These are phyloP conservation scores for Chlorophyllum brunneum DNA, from an alignment of 768 basidiomycete genomes.

Conservation along the genomic window DNA sequence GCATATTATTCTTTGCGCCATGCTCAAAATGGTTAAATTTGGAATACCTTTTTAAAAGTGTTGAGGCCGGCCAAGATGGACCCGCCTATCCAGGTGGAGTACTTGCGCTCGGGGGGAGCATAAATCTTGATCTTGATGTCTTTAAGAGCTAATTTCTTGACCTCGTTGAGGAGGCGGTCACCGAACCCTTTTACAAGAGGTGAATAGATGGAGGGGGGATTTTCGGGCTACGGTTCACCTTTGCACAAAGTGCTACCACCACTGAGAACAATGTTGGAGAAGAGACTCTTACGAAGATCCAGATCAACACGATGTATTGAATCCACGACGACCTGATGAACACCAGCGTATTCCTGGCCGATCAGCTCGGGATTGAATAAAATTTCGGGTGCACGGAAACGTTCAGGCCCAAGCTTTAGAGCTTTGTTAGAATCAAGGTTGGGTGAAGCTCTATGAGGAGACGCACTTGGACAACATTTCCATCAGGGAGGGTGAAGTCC, in stretches of 20 bases:
- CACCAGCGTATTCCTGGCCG: constrained; percentile 94
- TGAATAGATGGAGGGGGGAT: constrained; percentile 2
- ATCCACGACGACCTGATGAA: constrained; percentile 98
- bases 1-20: constrained; percentile 13
- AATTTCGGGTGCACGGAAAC: constrained; percentile 96
- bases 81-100: constrained; percentile 96
- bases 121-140: constrained; percentile 99
- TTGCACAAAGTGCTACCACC: constrained; percentile 95
- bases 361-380: constrained; percentile 97
- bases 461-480: constrained; percentile 84
- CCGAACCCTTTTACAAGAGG: constrained; percentile 66
- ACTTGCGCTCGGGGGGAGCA: constrained; percentile 98
- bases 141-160: constrained; percentile 92
- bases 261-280: constrained; percentile 94
- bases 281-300: constrained; percentile 91
- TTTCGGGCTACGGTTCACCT: constrained; percentile 45
- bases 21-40: constrained; percentile 6
- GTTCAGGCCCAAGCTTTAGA: constrained; percentile 83
- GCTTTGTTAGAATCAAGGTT: constrained; percentile 13
- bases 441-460: background rate
- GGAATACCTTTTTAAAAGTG: constrained; percentile 91
- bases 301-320: constrained; percentile 95
- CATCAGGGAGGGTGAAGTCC: constrained; percentile 92
- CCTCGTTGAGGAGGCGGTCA: constrained; percentile 92
- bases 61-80: constrained; percentile 93